phyloP scores from a whole-genome alignment of 108 stramenopile species.

The Fragilariopsis cylindrus region DNA sequence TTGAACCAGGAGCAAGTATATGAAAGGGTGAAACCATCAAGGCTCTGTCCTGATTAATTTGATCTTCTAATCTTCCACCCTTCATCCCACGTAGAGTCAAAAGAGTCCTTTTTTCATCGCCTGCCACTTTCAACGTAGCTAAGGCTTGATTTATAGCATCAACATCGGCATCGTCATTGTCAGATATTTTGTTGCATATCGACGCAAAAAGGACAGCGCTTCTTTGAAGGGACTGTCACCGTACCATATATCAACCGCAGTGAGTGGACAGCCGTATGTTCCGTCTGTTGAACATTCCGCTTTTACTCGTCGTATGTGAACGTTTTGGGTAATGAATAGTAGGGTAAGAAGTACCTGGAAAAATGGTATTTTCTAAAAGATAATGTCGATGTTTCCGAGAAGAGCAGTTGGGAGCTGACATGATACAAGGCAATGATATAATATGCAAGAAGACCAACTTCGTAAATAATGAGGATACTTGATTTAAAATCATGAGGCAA shows the following conservation, averaged over 20 bases:
- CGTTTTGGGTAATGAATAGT: neutral
- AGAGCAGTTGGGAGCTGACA: too few species aligned
- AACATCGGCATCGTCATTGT: conserved; percentile 2
- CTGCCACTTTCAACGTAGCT: conserved; percentile 26
- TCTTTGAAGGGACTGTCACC: conserved; percentile 40
- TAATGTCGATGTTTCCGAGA: too few species aligned
- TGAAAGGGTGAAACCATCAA: conserved; percentile 51
- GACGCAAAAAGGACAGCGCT: conserved; percentile 47
- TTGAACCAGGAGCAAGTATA: neutral
- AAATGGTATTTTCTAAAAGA: too few species aligned
- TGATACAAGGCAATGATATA: too few species aligned
- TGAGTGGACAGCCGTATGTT: conserved; percentile 64
- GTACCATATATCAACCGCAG: conserved; percentile 66
- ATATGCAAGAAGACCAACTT: too few species aligned
- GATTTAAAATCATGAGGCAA: too few species aligned
- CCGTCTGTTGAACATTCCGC: conserved; percentile 62
- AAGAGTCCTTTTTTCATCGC: conserved; percentile 38
- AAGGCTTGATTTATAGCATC: conserved; percentile 14
- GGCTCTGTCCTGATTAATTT: conserved; percentile 73
- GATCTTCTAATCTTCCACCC: conserved; percentile 41
- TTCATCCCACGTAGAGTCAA: conserved; percentile 66
- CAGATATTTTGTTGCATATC: conserved; percentile 14
- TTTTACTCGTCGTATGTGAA: neutral
- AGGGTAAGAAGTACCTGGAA: too few species aligned
- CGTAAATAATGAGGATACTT: too few species aligned